Evolutionary conservation across 2,329 filamentous ascomycete genomes (phyloP).

Genomic region (Hansfordia pulvinata): DNA sequence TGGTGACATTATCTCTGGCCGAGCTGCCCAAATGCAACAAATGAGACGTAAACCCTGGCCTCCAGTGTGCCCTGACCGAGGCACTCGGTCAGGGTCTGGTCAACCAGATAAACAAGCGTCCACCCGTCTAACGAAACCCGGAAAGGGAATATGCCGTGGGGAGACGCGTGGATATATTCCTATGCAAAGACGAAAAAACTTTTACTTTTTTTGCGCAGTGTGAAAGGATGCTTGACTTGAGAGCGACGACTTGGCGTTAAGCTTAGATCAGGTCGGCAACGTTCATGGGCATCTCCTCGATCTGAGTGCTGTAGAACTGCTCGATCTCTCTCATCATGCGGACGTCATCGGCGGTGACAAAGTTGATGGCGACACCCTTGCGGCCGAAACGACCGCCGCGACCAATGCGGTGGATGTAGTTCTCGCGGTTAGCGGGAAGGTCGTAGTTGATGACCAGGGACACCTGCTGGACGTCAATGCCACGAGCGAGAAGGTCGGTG

Average conservation of each 20-base stretch:
- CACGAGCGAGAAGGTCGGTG: constrained; percentile 94
- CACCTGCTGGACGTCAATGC: constrained; percentile 99
- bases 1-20: too few relatives aligned
- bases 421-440: constrained; percentile 95
- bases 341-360: constrained; percentile 96
- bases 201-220: constrained; percentile 7
- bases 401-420: constrained; percentile 99
- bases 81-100: constrained; percentile 8
- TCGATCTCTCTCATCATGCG: constrained; percentile 99
- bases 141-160: constrained; percentile 10
- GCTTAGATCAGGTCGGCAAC: constrained; percentile 62
- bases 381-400: constrained; percentile 99
- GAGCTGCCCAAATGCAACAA: too few relatives aligned
- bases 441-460: constrained; percentile 99
- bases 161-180: constrained; percentile 10
- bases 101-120: constrained; percentile 6
- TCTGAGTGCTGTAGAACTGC: constrained; percentile 99
- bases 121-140: constrained; percentile 14
- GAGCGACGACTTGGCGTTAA: constrained; percentile 2
- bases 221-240: constrained; percentile 3
- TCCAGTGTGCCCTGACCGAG: constrained; percentile 8
- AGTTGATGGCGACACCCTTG: constrained; percentile 99
- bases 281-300: constrained; percentile 99
- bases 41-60: constrained; percentile 18
- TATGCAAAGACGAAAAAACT: constrained; percentile 12